Evolutionary conservation across 1,284 basidiomycete genomes (phyloP).

Genomic region (Trichosporon sp.): DNA sequence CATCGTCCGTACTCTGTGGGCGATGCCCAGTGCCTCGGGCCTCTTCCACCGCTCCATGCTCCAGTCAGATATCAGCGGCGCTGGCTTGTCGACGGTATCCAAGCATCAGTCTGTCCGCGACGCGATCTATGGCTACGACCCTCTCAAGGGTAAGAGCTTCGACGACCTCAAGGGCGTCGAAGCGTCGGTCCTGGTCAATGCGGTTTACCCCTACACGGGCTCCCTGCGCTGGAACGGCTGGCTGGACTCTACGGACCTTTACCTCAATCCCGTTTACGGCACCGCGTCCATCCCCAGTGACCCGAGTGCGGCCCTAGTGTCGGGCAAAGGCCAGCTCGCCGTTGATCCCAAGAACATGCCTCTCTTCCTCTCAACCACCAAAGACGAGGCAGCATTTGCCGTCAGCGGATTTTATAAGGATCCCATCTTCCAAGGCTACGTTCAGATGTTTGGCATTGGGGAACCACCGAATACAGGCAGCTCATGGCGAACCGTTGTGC

Average conservation of each 20-base stretch:
- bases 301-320: slow-evolving; percentile 67
- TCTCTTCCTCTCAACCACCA: slow-evolving; percentile 69
- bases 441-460: too few relatives aligned
- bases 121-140: slow-evolving; percentile 61
- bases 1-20: slow-evolving; percentile 73
- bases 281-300: slow-evolving; percentile 43
- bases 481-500: background rate
- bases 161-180: slow-evolving; percentile 63
- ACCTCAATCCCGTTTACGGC: slow-evolving; percentile 40
- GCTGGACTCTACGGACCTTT: slow-evolving; percentile 37
- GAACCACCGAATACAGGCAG: too few relatives aligned
- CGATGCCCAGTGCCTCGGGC: slow-evolving; percentile 65
- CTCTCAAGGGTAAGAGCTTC: slow-evolving; percentile 44
- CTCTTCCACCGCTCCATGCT: slow-evolving; percentile 74
- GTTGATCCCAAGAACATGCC: slow-evolving; percentile 63
- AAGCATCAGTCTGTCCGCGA: slow-evolving; percentile 64
- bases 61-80: slow-evolving; percentile 74
- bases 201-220: slow-evolving; percentile 31
- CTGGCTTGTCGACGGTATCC: slow-evolving; percentile 65
- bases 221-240: slow-evolving; percentile 47
- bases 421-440: too few relatives aligned
- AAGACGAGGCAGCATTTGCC: slow-evolving; percentile 67
- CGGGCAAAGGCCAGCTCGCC: slow-evolving; percentile 64
- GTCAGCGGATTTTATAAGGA: slow-evolving; percentile 59
- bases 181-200: slow-evolving; percentile 62